Percentiles rank a stretch among this genome's conserved stretches.
These are phyloP conservation scores for Calocybe gambosa DNA, from an alignment of 1,284 basidiomycete genomes.

Conservation along the genomic window DNA sequence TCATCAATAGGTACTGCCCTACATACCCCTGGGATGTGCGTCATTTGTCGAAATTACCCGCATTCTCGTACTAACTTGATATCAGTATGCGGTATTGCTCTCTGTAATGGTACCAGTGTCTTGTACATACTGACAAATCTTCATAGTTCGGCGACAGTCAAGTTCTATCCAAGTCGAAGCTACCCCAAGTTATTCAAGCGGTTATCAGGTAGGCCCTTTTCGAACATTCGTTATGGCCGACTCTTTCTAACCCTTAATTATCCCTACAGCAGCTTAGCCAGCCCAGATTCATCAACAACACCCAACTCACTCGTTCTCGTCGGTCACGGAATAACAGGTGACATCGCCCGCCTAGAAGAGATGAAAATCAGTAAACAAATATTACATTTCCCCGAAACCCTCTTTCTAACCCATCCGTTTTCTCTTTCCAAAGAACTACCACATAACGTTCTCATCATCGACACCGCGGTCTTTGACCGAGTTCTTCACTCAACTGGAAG, in stretches of 20 bases:
- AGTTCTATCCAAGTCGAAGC: conserved; percentile 57
- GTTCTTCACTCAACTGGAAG: conserved; percentile 49
- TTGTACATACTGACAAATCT: conserved; percentile 10
- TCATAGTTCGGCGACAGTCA: conserved; percentile 74
- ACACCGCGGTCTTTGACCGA: conserved; percentile 58
- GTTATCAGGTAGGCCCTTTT: conserved; percentile 52
- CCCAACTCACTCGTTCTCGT: conserved; percentile 70
- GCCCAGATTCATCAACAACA: conserved; percentile 70
- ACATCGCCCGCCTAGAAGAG: conserved; percentile 59
- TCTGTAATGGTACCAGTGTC: neutral
- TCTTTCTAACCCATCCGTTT: neutral
- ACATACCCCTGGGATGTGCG: conserved; percentile 67
- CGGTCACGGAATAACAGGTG: conserved; percentile 54
- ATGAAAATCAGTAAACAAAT: conserved; percentile 64
- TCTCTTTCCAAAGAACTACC: conserved; percentile 50
- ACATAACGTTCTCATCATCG: conserved; percentile 66
- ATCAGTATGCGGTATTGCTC: conserved; percentile 45
- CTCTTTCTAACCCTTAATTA: neutral
- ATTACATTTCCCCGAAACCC: conserved; percentile 2
- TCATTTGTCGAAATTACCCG: conserved; percentile 12
- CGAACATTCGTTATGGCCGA: conserved; percentile 6
- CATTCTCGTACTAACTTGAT: neutral
- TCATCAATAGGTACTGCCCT: conserved; percentile 53
- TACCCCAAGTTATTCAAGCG: conserved; percentile 70
- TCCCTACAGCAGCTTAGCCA: conserved; percentile 55